phyloP scores from a whole-genome alignment of 2,329 filamentous ascomycete species.

The Tolypocladium ovalisporum region DNA sequence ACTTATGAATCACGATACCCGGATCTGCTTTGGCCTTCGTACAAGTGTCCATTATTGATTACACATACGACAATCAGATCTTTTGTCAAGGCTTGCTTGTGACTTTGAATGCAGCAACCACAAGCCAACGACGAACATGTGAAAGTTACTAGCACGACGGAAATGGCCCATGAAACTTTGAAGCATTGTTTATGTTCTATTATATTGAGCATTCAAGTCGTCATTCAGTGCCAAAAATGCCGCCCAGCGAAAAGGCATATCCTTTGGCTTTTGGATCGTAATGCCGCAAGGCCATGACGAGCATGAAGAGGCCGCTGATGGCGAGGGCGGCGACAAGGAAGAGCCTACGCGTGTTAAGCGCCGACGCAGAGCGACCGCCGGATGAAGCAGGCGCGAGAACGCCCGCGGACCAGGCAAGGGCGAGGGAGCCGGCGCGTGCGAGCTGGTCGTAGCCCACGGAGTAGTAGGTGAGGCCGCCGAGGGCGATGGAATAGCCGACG shows the following conservation, averaged over 20 bases:
- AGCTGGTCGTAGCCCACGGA: conserved; percentile 29
- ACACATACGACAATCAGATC: too few species aligned
- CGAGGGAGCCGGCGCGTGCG: conserved; percentile 10
- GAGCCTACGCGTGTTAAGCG: conserved; percentile 4
- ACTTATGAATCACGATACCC: not conserved
- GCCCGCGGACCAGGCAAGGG: conserved; percentile 12
- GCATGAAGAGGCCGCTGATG: conserved; percentile 7
- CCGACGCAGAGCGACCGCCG: conserved; percentile 3
- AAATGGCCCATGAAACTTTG: not conserved
- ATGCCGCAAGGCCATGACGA: conserved; percentile 5
- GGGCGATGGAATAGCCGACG: conserved; percentile 66
- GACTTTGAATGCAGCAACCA: not conserved
- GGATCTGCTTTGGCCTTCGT: not conserved
- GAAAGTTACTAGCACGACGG: not conserved
- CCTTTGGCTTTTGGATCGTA: conserved; percentile 1
- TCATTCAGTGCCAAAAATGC: conserved; percentile 8
- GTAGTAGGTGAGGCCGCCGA: conserved; percentile 39
- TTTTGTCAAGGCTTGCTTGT: not conserved
- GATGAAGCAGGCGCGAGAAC: conserved; percentile 10
- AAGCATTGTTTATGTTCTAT: not conserved
- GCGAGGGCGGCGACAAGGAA: conserved; percentile 6
- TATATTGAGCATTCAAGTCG: not conserved
- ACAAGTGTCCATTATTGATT: too few species aligned
- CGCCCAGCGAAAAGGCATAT: not conserved
- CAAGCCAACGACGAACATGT: not conserved